Percentiles rank a stretch among this genome's conserved stretches.
Conservation (phyloP, 805 yeast genomes). For the Lipomyces anomalus region DNA sequence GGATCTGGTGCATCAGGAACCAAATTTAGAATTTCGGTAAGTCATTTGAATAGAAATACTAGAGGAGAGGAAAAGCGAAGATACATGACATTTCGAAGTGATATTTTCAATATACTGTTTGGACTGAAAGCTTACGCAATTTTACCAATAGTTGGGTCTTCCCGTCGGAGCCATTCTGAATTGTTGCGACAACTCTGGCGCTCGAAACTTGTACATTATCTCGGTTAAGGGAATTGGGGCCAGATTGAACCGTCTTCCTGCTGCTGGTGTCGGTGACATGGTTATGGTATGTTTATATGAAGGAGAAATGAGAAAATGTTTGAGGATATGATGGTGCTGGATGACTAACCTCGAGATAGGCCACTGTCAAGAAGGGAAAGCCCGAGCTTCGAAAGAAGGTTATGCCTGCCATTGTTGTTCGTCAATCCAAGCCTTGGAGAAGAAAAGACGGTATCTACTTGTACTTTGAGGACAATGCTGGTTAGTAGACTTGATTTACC, state of each 20-base stretch:
- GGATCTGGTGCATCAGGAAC: constrained; percentile 98
- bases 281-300: constrained; percentile 54
- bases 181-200: constrained; percentile 99
- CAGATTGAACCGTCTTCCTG: constrained; percentile 99
- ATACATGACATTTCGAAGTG: no score
- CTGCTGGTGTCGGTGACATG: constrained; percentile 99
- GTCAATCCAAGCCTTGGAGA: constrained; percentile 99
- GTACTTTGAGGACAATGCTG: constrained; percentile 98
- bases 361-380: constrained; percentile 99
- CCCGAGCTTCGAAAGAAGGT: constrained; percentile 99
- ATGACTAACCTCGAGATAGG: constrained; percentile 27
- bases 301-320: background rate
- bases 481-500: constrained; percentile 1
- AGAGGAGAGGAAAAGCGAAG: no score
- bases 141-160: constrained; percentile 95
- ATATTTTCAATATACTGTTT: no score
- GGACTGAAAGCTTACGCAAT: no score
- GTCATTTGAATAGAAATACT: no score
- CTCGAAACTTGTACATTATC: constrained; percentile 96
- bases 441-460: constrained; percentile 99
- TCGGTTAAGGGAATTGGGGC: constrained; percentile 99
- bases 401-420: constrained; percentile 98
- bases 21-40: constrained; percentile 98
- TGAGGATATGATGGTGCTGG: background rate
- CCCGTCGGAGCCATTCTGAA: constrained; percentile 99